A percentile compares a stretch with the other conserved stretches of the same genome.
phyloP scores from a whole-genome alignment of 805 yeast genomes.

The Myxozyma lipomycoides region DNA sequence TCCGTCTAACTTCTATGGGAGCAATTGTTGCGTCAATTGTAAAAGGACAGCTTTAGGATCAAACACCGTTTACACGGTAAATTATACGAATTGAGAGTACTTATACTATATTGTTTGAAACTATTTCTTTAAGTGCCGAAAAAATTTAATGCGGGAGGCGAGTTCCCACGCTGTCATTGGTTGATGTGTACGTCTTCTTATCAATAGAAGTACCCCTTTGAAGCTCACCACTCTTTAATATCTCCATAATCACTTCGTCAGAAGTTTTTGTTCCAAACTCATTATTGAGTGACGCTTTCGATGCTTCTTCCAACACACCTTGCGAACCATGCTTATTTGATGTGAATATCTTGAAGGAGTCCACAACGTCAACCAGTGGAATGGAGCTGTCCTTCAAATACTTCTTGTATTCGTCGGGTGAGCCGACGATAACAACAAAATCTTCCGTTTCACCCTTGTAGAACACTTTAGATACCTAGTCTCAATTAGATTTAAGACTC shows the following conservation, averaged over 20 bases:
- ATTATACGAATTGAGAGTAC: background rate
- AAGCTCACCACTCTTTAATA: conserved; percentile 57
- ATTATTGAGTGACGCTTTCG: conserved; percentile 54
- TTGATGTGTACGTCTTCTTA: conserved; percentile 38
- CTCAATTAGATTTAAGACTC: no score
- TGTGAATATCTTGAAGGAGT: conserved; percentile 60
- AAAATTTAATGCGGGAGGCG: background rate
- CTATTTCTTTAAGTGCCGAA: background rate
- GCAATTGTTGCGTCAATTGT: background rate
- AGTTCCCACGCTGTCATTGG: conserved; percentile 47
- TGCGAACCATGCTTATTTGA: conserved; percentile 62
- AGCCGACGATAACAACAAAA: conserved; percentile 62
- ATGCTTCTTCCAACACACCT: conserved; percentile 70
- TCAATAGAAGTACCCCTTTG: conserved; percentile 40
- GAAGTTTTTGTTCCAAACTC: conserved; percentile 61
- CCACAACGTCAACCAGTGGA: conserved; percentile 60
- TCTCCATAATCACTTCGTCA: conserved; percentile 57
- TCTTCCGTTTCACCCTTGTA: conserved; percentile 59
- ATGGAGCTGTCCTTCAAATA: conserved; percentile 49
- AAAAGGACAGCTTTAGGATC: background rate
- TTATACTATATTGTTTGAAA: background rate
- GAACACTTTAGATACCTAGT: conserved; percentile 14
- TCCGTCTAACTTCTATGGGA: background rate
- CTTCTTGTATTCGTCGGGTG: conserved; percentile 46
- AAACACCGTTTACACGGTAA: no score